Base-by-base conservation (phyloP, 2,329 filamentous ascomycete genomes). In the Tympanopsis confertula region DNA sequence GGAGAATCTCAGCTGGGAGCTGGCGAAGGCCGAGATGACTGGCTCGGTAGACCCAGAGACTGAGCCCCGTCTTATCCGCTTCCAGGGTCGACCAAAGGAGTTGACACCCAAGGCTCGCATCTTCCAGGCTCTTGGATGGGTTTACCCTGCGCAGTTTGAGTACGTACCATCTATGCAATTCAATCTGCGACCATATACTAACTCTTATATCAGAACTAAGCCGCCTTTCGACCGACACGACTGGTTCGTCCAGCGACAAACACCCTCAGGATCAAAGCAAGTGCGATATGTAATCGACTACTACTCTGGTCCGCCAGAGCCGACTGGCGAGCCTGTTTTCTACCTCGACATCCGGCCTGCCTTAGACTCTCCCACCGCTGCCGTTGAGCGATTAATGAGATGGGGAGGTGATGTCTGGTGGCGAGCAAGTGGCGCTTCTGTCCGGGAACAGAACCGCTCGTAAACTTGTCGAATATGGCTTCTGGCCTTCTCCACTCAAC, bases 261-360 rank as follows among this genome's bases (percentile, higher is more conserved):
- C 57, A 14, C 61, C 63, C 19, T 70, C 30, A 13, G 30, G 30
- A 7, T 15, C 30, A 13, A 33, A 33, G 15, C 10, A 33, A 33
- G 62, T 79, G 35, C 65, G 78, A 39, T 82, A 82, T 53, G 75
- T 82, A 35, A 82, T 82, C 45, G 78, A 82, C 50, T 81, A 79
- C 50, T 81, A 82, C 48, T 71, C 71, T 37, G 77, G 68, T 1
- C 68, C 69, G 14, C 72, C 73, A 1, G 77, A 80, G 47, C 67
- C 71, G 2, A 76, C 69, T 2, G 78, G 76, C 2, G 74, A 81
- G 51, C 77, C 78, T 1, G 76, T 82, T 1, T 82, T 82, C 53
- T 81, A 70, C 48, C 59, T 82, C 33, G 78, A 82, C 51, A 78
- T 82, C 13, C 61, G 78, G 45, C 78, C 78, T 2, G 78, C 78